Base-by-base conservation (phyloP, 805 yeast species). In the Cyberlindnera maritima region DNA sequence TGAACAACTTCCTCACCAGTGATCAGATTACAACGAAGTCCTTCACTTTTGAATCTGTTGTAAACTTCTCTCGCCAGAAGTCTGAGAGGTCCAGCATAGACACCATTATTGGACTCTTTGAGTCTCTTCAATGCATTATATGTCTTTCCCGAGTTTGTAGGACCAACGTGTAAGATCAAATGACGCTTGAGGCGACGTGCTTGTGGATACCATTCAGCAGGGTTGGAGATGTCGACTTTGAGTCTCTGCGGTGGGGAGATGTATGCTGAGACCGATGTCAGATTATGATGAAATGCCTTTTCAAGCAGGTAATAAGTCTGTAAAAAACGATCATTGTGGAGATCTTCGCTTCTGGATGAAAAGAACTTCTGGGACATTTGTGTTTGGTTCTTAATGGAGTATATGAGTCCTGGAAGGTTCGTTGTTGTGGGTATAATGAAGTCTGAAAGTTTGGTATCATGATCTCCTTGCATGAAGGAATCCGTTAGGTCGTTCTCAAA, bases 131-230 rank as follows among this genome's bases (percentile, higher is more conserved):
- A 68, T 0, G 98, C 96, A 40, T 79, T 76, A 61, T 88, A 87
- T 0, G 98, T 94, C 60, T 94, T 94, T 12, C 99, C 99, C 55
- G 94, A 83, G 63, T 94, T 94, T 0, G 99, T 94, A 1, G 99
- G 99, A 0, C 99, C 99, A 11, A 94, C 88, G 63, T 94, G 99
- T 81, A 94, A 78, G n/a, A 85, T 76, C 41, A 94, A 74, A 42
- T 85, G 83, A 34, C 99, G 72, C 53, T 80, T 82, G 70, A 89
- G 71, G 52, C 81, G 78, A 34, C 98, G 72, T 0, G 99, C 95
- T 38, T 75, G 80, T 0, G 98, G 96, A 58, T 75, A 94, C 90
- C 96, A 86, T 53, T 81, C 81, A 10, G 77, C 77, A 0, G 94
- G 94, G 52, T 80, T 73, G 15, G 74, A 62, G 20, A 81, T 66